Percentiles rank a stretch among this genome's conserved stretches.
Conservation (phyloP, 2,329 filamentous ascomycete species). For the Beauveria brongniartii region DNA sequence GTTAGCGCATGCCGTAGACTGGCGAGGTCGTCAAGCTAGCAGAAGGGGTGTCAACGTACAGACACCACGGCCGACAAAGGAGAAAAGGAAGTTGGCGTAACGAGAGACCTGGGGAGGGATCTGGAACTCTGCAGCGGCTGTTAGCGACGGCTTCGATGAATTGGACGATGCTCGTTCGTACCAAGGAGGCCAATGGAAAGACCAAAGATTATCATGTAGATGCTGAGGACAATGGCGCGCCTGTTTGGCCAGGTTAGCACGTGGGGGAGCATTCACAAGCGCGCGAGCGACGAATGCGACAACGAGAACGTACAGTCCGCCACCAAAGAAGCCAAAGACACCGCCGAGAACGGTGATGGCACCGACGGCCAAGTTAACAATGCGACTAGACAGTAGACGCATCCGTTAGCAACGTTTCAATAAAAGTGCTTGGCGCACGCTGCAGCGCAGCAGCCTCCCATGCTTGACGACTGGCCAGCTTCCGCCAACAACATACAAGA, state of each 20-base stretch:
- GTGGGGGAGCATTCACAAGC: neutral
- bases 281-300: neutral
- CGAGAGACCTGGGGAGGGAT: conserved; percentile 86
- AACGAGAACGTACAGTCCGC: conserved; percentile 45
- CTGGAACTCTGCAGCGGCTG: conserved; percentile 62
- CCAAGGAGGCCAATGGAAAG: conserved; percentile 62
- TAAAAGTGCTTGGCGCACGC: neutral
- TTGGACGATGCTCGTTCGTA: conserved; percentile 20
- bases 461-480: neutral
- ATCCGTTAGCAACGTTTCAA: conserved; percentile 25
- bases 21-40: no score
- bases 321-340: conserved; percentile 60
- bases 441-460: conserved; percentile 2
- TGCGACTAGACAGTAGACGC: conserved; percentile 53
- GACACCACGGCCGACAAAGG: conserved; percentile 87
- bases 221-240: conserved; percentile 62
- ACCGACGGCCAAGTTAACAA: conserved; percentile 86
- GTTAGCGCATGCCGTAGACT: conserved; percentile 2
- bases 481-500: conserved; percentile 53
- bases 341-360: conserved; percentile 84
- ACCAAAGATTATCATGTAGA: conserved; percentile 88
- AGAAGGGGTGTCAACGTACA: conserved; percentile 57
- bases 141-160: conserved; percentile 16
- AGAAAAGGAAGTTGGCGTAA: conserved; percentile 97
- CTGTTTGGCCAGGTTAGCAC: conserved; percentile 17